phyloP scores from a whole-genome alignment of 108 stramenopile species.

The Cylindrotheca closterium region DNA sequence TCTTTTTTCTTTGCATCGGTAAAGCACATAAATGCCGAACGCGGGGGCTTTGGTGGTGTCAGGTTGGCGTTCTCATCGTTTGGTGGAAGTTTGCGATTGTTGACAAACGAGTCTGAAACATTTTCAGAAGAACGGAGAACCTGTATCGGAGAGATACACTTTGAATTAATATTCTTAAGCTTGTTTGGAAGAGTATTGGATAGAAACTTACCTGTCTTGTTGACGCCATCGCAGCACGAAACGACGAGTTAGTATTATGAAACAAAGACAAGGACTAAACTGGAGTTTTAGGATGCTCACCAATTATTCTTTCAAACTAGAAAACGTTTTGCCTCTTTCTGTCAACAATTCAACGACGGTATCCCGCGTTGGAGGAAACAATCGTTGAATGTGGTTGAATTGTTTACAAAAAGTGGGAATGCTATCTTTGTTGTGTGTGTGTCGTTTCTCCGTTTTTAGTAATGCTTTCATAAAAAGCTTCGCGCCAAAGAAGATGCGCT shows the following conservation, averaged over 20 bases:
- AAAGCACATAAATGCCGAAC: constrained; percentile 72
- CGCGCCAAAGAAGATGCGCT: no score
- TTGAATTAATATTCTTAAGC: no score
- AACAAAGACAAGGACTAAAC: neutral
- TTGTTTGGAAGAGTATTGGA: constrained; percentile 4
- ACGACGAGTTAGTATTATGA: neutral
- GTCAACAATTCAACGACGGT: constrained; percentile 7
- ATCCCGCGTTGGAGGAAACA: neutral
- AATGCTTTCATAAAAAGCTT: no score
- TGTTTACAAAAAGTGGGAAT: constrained; percentile 1
- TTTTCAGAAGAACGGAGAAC: constrained; percentile 32
- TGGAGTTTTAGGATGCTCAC: no score
- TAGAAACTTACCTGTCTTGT: constrained; percentile 17
- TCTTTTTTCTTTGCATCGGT: constrained; percentile 48
- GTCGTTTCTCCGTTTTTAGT: no score
- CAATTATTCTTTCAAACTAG: no score
- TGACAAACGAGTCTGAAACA: neutral
- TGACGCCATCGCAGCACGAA: constrained; percentile 7
- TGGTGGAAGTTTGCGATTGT: constrained; percentile 1
- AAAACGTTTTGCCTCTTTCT: constrained; percentile 5
- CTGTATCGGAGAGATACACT: constrained; percentile 1
- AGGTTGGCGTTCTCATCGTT: neutral
- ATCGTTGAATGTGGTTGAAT: constrained; percentile 12
- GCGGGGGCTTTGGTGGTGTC: constrained; percentile 47
- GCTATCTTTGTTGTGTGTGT: no score